Base-by-base conservation (phyloP, 2,329 filamentous ascomycete species). In the Alternaria panax region DNA sequence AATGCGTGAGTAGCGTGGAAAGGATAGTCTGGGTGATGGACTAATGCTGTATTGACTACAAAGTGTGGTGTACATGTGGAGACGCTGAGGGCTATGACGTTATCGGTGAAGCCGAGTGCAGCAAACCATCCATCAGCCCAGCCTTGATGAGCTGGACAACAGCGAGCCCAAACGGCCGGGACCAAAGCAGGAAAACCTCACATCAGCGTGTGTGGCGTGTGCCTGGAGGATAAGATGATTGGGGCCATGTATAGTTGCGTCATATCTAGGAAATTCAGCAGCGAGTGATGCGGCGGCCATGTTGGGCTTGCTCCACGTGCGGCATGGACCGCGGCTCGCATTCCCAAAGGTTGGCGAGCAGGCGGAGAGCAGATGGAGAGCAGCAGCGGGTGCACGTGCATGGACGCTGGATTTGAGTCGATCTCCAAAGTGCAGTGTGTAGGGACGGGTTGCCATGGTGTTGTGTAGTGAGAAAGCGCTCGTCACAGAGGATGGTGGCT, bases 91-190 rank as follows among this genome's bases (percentile, higher is more conserved):
- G 36, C 43, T 38, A 58, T 54, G 56, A 58, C 56, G 56, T 50
- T 54, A 48, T 38, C 18, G 25, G 42, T 9, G 41, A n/a, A 47
- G 41, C 28, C 38, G 27, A 51, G 48, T 36, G 54, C 54, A 41
- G 48, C 54, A 43, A 41, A 51, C 51, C 54, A 52, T 42, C 22
- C 38, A 41, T 57, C 47, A 52, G 54, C 54, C 54, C 43, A 52
- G 41, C 25, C 40, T 40, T 25, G 48, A 36, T 47, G 45, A 8
- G 45, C 32, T 22, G 16, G 27, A 30, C 8, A 47, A n/a, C 11
- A 36, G 20, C 20, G 8, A 22, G 14, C 14, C 30, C 30, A 36
- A 20, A 24, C 30, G 32, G 12, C 5, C 32, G 47, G 47, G 22
- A 20, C 32, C 20, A 34, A 52, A n/a, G 45, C 36, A 38, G 47